Conservation (phyloP, 441 rosid genomes). For the Theobroma grandiflorum region DNA sequence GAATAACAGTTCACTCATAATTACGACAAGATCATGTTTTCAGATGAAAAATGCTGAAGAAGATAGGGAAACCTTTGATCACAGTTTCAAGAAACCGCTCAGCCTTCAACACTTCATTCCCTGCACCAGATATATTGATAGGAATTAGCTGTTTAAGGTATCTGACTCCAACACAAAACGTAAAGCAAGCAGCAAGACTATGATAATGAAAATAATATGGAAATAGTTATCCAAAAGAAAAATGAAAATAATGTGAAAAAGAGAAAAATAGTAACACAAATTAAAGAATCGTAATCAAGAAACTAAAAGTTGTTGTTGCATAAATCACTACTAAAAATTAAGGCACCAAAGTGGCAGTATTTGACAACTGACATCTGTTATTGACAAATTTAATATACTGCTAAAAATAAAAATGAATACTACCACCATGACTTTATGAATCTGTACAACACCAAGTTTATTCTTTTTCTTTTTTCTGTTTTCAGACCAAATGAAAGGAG, state of each 20-base stretch:
- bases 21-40: neutral
- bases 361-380: neutral
- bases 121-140: constrained; percentile 48
- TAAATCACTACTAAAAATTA: neutral
- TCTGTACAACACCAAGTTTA: neutral
- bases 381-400: neutral
- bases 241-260: neutral
- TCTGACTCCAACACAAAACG: neutral
- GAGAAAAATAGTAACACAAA: neutral
- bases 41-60: constrained; percentile 11
- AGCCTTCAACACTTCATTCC: constrained; percentile 73
- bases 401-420: neutral
- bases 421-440: neutral
- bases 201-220: neutral
- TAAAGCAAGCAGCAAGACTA: neutral
- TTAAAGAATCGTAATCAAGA: neutral
- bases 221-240: neutral
- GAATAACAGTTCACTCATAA: neutral
- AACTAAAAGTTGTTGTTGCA: neutral
- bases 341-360: neutral
- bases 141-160: constrained; percentile 11
- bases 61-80: constrained; percentile 64
- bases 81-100: constrained; percentile 79
- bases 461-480: neutral
- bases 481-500: neutral